A percentile compares a stretch with the other conserved stretches of the same genome.
phyloP scores from a whole-genome alignment of 768 basidiomycete genomes.

The Neoboletus subvelutipes region DNA sequence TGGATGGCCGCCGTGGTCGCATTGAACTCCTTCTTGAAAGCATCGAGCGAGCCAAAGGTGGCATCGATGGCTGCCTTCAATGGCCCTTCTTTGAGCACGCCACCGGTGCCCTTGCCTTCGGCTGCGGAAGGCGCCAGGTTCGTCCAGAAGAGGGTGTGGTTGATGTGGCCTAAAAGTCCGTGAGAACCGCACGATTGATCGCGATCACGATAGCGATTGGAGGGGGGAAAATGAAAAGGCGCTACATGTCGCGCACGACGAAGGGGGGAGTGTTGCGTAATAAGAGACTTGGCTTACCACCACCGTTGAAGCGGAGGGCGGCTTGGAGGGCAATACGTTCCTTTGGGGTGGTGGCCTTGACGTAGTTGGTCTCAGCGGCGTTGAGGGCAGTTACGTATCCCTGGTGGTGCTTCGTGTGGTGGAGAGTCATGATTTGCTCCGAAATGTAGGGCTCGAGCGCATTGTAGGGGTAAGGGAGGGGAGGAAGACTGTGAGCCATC shows the following conservation, averaged over 20 bases:
- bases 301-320: constrained; percentile 95
- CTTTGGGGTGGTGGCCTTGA: constrained; percentile 64
- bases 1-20: constrained; percentile 82
- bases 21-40: constrained; percentile 80
- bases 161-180: constrained; percentile 69
- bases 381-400: constrained; percentile 92
- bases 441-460: constrained; percentile 95
- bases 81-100: constrained; percentile 56
- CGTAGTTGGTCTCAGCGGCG: constrained; percentile 78
- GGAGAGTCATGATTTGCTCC: constrained; percentile 88
- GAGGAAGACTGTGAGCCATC: constrained; percentile 58
- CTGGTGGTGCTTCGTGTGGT: constrained; percentile 95
- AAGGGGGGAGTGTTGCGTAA: not conserved
- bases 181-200: not conserved
- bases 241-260: not conserved
- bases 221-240: not conserved
- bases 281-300: constrained; percentile 61
- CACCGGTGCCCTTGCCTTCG: constrained; percentile 59
- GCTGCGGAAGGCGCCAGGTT: constrained; percentile 71
- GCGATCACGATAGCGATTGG: constrained; percentile 15
- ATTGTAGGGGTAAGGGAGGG: constrained; percentile 77
- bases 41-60: constrained; percentile 69
- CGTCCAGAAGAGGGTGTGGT: constrained; percentile 96
- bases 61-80: constrained; percentile 63
- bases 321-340: constrained; percentile 86